phyloP scores from a whole-genome alignment of 2,329 filamentous ascomycete species.

The Helotiales sp. region DNA sequence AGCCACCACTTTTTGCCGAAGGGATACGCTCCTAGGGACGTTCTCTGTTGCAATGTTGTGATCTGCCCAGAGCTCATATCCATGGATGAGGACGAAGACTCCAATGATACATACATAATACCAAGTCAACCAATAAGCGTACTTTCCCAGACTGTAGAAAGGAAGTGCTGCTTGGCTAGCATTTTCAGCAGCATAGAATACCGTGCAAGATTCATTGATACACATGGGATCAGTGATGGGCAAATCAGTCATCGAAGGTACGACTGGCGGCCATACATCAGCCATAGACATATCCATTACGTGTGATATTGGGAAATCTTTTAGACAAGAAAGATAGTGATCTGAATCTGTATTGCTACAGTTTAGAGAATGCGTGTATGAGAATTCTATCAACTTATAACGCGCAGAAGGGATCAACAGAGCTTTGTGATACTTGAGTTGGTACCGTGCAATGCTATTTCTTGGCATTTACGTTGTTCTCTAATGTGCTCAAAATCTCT shows the following conservation, averaged over 20 bases:
- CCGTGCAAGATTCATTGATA: conserved; percentile 15
- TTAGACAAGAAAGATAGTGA: neutral
- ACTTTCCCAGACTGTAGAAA: conserved; percentile 11
- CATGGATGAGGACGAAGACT: neutral
- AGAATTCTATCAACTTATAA: too few species aligned
- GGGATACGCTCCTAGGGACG: neutral
- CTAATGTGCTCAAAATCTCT: neutral
- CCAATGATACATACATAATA: conserved; percentile 4
- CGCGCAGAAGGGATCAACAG: too few species aligned
- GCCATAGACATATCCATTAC: neutral
- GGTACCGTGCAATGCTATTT: neutral
- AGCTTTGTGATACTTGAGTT: neutral
- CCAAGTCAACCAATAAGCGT: conserved; percentile 12
- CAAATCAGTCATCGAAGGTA: neutral
- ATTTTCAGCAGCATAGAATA: conserved; percentile 8
- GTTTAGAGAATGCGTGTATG: too few species aligned
- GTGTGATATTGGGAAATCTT: neutral
- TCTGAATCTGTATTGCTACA: too few species aligned
- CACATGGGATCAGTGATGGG: conserved; percentile 18
- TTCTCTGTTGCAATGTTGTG: neutral
- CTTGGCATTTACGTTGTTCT: neutral
- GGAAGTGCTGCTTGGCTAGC: conserved; percentile 9
- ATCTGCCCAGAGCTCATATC: neutral
- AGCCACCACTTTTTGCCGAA: neutral
- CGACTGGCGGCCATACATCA: neutral